phyloP scores from a whole-genome alignment of 768 basidiomycete genomes.

The Mycena pura region DNA sequence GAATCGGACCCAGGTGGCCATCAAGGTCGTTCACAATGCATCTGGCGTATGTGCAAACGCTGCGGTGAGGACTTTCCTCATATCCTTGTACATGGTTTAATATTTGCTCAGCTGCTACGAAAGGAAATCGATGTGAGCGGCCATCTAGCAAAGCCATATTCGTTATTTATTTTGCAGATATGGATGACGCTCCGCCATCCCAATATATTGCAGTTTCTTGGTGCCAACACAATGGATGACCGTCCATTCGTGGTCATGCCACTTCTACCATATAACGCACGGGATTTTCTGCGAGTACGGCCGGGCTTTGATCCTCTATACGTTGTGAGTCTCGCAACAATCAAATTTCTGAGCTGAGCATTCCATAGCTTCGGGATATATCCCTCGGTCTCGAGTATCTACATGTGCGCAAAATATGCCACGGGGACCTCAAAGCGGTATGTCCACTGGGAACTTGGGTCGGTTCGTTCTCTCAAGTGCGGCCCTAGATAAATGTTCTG shows the following conservation, averaged over 20 bases:
- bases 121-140: slow-evolving; percentile 1
- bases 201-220: slow-evolving; percentile 60
- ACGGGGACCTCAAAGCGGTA: slow-evolving; percentile 38
- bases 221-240: slow-evolving; percentile 18
- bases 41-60: not conserved
- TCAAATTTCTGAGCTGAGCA: not conserved
- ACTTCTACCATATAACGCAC: not conserved
- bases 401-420: slow-evolving; percentile 34
- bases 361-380: slow-evolving; percentile 30
- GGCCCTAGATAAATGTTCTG: slow-evolving; percentile 28
- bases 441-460: not conserved
- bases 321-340: not conserved
- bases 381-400: slow-evolving; percentile 34
- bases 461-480: not conserved
- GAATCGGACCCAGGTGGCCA: slow-evolving; percentile 11
- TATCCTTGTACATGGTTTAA: not conserved
- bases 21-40: not conserved
- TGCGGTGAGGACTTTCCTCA: not conserved
- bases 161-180: not conserved
- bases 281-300: not conserved
- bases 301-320: slow-evolving; percentile 5
- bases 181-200: slow-evolving; percentile 62
- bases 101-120: not conserved
- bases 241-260: slow-evolving; percentile 16
- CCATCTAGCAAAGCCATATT: not conserved